These are phyloP conservation scores for Hypoxylon crocopeplum DNA, from an alignment of 495 filamentous ascomycete genomes.

Conservation along the genomic window DNA sequence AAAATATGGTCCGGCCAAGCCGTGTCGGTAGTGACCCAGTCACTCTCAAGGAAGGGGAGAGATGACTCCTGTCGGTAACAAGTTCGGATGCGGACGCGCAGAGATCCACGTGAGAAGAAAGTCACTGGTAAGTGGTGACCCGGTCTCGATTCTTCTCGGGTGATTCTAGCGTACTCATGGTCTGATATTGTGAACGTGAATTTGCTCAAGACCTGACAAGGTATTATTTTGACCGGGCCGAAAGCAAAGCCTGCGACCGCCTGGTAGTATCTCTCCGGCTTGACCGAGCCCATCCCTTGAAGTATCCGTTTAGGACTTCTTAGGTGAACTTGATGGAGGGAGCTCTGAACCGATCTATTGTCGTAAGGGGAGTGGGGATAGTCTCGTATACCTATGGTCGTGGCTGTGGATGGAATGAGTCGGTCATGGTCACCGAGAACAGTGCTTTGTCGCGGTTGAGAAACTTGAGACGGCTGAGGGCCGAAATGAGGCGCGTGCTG, in stretches of 20 bases:
- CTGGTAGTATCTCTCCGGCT: constrained; percentile 53
- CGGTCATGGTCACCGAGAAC: not conserved
- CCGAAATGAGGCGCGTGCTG: not conserved
- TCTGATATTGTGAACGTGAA: constrained; percentile 45
- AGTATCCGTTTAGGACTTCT: constrained; percentile 60
- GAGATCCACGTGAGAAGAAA: constrained; percentile 45
- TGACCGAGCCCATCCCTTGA: constrained; percentile 13
- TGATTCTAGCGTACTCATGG: constrained; percentile 39
- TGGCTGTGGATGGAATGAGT: constrained; percentile 45
- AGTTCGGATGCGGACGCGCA: constrained; percentile 50
- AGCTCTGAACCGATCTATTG: constrained; percentile 51
- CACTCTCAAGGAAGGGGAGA: constrained; percentile 38
- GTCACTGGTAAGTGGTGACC: constrained; percentile 36
- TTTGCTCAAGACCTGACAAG: constrained; percentile 37
- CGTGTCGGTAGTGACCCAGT: constrained; percentile 69
- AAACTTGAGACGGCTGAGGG: not conserved
- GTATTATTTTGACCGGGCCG: constrained; percentile 45
- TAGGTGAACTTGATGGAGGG: constrained; percentile 64
- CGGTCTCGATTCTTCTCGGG: constrained; percentile 8
- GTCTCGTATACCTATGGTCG: constrained; percentile 31
- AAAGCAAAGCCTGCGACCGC: constrained; percentile 54
- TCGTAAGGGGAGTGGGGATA: constrained; percentile 50
- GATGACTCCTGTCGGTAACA: constrained; percentile 26
- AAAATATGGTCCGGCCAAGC: constrained; percentile 77
- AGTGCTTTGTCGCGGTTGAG: not conserved